These are phyloP conservation scores for Moesziomyces globuligerus DNA, from an alignment of 1,284 basidiomycete genomes.

Conservation along the genomic window DNA sequence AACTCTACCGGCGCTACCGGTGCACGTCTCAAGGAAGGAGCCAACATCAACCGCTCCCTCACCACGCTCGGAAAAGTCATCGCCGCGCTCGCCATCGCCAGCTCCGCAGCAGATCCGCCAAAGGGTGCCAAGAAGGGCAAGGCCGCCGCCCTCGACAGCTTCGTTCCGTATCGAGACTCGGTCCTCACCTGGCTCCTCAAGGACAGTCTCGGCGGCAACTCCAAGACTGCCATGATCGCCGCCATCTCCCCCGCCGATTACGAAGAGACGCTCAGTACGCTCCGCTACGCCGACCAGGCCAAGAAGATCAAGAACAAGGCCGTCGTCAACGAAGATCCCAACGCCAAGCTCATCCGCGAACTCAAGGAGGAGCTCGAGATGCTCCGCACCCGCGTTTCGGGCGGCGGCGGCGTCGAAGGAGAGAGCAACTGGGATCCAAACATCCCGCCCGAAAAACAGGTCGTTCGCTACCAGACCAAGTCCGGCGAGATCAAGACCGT, in stretches of 20 bases:
- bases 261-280: conserved; percentile 93
- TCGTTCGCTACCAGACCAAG: conserved; percentile 92
- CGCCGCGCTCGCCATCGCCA: conserved; percentile 59
- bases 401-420: conserved; percentile 49
- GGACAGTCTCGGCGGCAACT: conserved; percentile 65
- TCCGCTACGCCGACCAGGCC: conserved; percentile 92
- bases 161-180: conserved; percentile 63
- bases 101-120: conserved; percentile 31
- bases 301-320: conserved; percentile 99
- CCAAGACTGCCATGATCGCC: conserved; percentile 76
- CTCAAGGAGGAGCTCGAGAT: conserved; percentile 94
- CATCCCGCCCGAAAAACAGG: conserved; percentile 92
- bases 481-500: conserved; percentile 94
- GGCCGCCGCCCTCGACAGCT: conserved; percentile 48
- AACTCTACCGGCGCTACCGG: conserved; percentile 67
- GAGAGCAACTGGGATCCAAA: conserved; percentile 87
- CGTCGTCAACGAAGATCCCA: conserved; percentile 98
- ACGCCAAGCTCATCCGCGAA: conserved; percentile 96
- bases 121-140: conserved; percentile 53
- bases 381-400: conserved; percentile 59
- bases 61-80: conserved; percentile 61
- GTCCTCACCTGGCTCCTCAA: conserved; percentile 69
- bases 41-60: conserved; percentile 64
- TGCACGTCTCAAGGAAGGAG: conserved; percentile 65
- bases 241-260: conserved; percentile 97